Conservation (phyloP, 805 yeast species). For the Kurtzmaniella fragi region DNA sequence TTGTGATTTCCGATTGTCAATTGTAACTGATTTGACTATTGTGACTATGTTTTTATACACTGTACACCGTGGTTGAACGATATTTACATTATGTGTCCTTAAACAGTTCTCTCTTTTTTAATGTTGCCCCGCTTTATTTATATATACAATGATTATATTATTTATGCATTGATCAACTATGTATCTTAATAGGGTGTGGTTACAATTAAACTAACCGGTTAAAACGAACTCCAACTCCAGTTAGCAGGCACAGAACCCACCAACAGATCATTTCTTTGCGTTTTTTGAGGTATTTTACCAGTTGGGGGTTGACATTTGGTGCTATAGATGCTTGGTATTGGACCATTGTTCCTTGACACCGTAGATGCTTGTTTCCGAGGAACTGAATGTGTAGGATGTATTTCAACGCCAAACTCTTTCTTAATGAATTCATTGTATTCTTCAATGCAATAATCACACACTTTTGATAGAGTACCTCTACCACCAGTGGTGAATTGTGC, state of each 20-base stretch:
- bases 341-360: neutral
- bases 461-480: constrained; percentile 60
- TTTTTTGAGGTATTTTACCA: neutral
- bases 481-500: constrained; percentile 67
- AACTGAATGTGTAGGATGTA: constrained; percentile 1
- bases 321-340: neutral
- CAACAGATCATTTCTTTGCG: constrained; percentile 33
- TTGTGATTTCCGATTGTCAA: too few species aligned
- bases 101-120: too few species aligned
- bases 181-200: too few species aligned
- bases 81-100: too few species aligned
- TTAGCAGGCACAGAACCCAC: constrained; percentile 62
- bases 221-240: constrained; percentile 78
- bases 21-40: too few species aligned
- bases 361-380: neutral
- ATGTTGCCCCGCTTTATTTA: too few species aligned
- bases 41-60: too few species aligned
- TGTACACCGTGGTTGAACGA: too few species aligned
- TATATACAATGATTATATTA: too few species aligned
- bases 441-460: constrained; percentile 61
- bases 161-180: too few species aligned
- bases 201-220: constrained; percentile 7
- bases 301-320: too few species aligned
- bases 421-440: constrained; percentile 53
- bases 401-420: constrained; percentile 32